Evolutionary conservation across 176 grass and related monocot species (phyloP).

Genomic region (Musa itinerans): DNA sequence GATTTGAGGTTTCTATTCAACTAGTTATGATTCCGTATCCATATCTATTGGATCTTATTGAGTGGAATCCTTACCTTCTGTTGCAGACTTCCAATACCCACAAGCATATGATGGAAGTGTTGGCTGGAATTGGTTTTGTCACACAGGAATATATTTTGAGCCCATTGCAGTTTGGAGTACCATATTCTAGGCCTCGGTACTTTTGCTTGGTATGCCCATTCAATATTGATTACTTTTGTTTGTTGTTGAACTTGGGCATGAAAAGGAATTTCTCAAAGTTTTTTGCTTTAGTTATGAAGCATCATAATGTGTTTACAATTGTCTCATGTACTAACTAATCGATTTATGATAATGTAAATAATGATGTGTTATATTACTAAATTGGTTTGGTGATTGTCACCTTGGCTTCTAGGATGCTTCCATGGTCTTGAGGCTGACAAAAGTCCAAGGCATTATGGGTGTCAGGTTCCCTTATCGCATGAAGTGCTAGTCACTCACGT

Average conservation of each 20-base stretch:
- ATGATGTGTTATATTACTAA: neutral
- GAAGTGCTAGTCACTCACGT: no score
- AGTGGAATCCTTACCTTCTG: neutral
- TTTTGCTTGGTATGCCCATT: conserved; percentile 68
- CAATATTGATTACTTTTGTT: neutral
- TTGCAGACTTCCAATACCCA: conserved; percentile 85
- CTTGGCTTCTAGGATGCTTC: neutral
- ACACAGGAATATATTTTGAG: conserved; percentile 90
- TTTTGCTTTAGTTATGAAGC: neutral
- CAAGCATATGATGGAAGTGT: conserved; percentile 61
- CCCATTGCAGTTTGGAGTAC: conserved; percentile 81
- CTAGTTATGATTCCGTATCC: neutral
- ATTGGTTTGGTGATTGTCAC: neutral
- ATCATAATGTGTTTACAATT: neutral
- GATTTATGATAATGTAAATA: neutral
- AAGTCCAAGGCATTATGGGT: no score
- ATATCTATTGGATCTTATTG: neutral
- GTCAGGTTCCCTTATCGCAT: no score
- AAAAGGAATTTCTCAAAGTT: neutral
- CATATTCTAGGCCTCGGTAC: conserved; percentile 98
- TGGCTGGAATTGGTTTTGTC: conserved; percentile 59
- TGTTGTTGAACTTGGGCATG: neutral
- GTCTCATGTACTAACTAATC: no score
- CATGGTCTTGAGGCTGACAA: neutral
- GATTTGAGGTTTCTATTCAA: conserved; percentile 72